Conservation (phyloP, 2,329 filamentous ascomycete species). For the Talaromyces sp. region DNA sequence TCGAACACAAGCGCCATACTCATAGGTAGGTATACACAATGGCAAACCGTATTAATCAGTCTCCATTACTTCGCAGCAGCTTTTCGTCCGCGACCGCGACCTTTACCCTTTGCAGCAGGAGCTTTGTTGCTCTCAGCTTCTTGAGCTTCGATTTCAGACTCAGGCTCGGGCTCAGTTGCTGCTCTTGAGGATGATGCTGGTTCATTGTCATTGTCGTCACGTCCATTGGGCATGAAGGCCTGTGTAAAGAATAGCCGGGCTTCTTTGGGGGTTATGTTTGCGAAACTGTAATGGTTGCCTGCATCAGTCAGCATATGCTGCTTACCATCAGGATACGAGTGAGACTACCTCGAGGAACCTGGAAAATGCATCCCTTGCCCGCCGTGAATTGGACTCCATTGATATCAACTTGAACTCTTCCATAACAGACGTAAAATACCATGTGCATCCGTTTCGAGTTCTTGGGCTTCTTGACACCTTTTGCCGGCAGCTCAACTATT, state of each 20-base stretch:
- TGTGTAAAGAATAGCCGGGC: slow-evolving; percentile 91
- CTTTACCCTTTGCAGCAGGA: slow-evolving; percentile 8
- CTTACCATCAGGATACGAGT: neutral
- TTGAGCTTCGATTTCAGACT: neutral
- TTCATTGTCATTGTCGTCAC: slow-evolving; percentile 2
- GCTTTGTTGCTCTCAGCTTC: neutral
- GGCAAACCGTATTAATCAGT: neutral
- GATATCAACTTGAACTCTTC: slow-evolving; percentile 73
- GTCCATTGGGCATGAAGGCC: slow-evolving; percentile 58
- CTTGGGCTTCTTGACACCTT: slow-evolving; percentile 80
- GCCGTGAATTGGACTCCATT: slow-evolving; percentile 64
- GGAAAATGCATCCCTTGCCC: slow-evolving; percentile 83
- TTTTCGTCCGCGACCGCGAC: slow-evolving; percentile 9
- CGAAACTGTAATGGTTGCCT: slow-evolving; percentile 89
- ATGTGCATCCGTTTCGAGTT: slow-evolving; percentile 96
- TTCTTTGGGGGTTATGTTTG: slow-evolving; percentile 68
- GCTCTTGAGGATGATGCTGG: neutral
- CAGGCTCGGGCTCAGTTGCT: neutral
- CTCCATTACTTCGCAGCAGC: slow-evolving; percentile 21
- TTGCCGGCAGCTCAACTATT: slow-evolving; percentile 80
- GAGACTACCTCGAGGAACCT: slow-evolving; percentile 82
- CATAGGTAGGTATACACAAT: neutral
- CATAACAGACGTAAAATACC: slow-evolving; percentile 85
- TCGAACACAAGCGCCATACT: neutral
- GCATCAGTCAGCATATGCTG: neutral